A percentile compares a stretch with the other conserved stretches of the same genome.
These are phyloP conservation scores for Truncatella angustata DNA, from an alignment of 2,329 filamentous ascomycete species.

Conservation along the genomic window DNA sequence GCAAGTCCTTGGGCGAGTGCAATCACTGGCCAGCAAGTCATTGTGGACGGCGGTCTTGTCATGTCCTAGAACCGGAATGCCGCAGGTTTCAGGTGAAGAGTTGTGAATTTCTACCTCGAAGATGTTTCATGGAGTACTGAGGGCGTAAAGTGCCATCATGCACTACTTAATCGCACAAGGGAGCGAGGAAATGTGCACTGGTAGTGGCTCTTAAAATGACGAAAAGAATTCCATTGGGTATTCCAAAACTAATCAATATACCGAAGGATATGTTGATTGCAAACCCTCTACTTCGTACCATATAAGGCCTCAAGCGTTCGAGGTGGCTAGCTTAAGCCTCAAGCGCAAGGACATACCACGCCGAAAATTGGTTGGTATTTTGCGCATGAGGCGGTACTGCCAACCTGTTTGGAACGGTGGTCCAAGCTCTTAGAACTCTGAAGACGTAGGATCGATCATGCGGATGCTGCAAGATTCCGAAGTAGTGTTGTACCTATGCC, in stretches of 20 bases:
- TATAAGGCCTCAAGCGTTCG: neutral
- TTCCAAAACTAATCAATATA: no score
- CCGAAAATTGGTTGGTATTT: neutral
- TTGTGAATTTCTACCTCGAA: neutral
- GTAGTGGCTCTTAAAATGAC: no score
- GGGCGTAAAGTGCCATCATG: no score
- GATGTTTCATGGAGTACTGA: neutral
- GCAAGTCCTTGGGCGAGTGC: constrained; percentile 10
- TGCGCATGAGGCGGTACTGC: neutral
- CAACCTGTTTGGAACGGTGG: neutral
- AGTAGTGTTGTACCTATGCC: neutral
- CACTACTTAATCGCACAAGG: no score
- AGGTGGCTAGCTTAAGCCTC: neutral
- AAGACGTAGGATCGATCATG: neutral
- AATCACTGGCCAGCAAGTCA: constrained; percentile 8
- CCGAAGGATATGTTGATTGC: neutral
- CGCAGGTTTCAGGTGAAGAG: neutral
- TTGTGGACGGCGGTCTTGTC: constrained; percentile 8
- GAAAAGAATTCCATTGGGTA: no score
- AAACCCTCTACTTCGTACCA: neutral
- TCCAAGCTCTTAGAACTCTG: neutral
- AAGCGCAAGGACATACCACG: neutral
- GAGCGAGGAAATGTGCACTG: no score
- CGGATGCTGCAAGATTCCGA: neutral
- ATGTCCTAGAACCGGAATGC: neutral